Evolutionary conservation across 352 stramenopile species (phyloP).

Genomic region (Pythium phragmitis): DNA sequence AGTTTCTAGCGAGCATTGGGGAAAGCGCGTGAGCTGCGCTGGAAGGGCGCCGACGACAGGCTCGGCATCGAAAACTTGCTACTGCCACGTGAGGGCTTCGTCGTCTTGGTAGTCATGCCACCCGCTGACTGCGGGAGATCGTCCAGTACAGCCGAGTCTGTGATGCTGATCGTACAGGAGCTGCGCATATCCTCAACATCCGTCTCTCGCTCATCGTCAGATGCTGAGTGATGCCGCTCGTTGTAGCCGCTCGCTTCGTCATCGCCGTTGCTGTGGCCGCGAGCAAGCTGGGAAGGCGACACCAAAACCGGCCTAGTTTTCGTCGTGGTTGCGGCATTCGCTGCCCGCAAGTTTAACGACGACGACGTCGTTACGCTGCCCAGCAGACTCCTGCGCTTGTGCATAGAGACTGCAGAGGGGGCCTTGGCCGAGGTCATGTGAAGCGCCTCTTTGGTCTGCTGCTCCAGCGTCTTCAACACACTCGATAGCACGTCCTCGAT

Average conservation of each 20-base stretch:
- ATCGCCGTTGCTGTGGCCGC: not conserved
- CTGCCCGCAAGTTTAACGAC: not conserved
- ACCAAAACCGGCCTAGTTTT: not conserved
- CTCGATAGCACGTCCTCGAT: conserved; percentile 13
- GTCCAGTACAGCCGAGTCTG: conserved; percentile 17
- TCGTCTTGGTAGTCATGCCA: not conserved
- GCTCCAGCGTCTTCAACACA: conserved; percentile 14
- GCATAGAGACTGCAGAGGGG: not conserved
- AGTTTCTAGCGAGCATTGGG: not conserved
- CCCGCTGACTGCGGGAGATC: not conserved
- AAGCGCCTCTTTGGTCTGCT: conserved; percentile 13
- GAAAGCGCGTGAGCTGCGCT: conserved; percentile 10
- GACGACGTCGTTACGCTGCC: conserved; percentile 1
- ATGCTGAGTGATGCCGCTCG: not conserved
- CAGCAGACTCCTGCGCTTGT: conserved; percentile 20
- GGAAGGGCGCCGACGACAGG: conserved; percentile 23
- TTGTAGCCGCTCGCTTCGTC: conserved; percentile 7
- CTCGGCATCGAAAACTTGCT: conserved; percentile 26
- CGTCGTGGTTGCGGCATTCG: not conserved
- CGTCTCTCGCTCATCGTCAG: conserved; percentile 22
- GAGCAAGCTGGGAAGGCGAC: too few relatives aligned
- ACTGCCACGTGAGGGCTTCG: not conserved
- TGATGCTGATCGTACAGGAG: conserved; percentile 24
- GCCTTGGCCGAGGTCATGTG: conserved; percentile 4
- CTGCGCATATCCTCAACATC: conserved; percentile 30